phyloP scores from a whole-genome alignment of 495 filamentous ascomycete genomes.

The Opeltia flavorubescens region DNA sequence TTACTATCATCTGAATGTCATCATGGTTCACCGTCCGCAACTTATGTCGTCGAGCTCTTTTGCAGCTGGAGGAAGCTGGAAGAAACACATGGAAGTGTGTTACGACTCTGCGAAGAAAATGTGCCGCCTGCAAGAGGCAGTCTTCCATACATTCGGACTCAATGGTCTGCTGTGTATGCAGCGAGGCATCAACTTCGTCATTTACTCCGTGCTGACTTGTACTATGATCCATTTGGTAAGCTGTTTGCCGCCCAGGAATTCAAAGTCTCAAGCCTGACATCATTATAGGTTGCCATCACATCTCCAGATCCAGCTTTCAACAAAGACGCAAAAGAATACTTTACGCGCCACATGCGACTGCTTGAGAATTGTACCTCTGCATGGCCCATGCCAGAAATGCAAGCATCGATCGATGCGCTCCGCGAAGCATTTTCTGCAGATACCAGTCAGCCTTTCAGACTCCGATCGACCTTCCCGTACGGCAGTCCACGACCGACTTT shows the following conservation, averaged over 20 bases:
- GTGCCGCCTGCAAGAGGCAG: constrained; percentile 80
- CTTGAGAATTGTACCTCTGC: constrained; percentile 70
- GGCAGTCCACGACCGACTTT: constrained; percentile 55
- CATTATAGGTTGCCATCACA: constrained; percentile 72
- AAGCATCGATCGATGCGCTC: constrained; percentile 78
- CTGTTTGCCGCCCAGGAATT: background rate
- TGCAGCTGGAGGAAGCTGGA: constrained; percentile 65
- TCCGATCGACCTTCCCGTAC: constrained; percentile 80
- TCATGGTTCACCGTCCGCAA: constrained; percentile 83
- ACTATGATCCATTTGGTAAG: constrained; percentile 90
- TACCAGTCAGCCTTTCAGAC: constrained; percentile 66
- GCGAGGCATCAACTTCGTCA: constrained; percentile 87
- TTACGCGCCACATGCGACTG: constrained; percentile 90
- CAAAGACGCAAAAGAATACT: constrained; percentile 73
- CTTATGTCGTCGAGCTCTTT: constrained; percentile 63
- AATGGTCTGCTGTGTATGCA: constrained; percentile 84
- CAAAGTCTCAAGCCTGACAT: constrained; percentile 1
- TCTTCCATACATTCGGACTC: constrained; percentile 63
- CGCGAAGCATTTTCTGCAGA: constrained; percentile 90
- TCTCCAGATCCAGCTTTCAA: constrained; percentile 86
- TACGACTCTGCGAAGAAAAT: constrained; percentile 78
- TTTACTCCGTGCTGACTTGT: constrained; percentile 83
- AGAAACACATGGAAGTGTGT: constrained; percentile 72
- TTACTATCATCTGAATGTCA: constrained; percentile 77
- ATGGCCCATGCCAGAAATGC: constrained; percentile 89